phyloP scores from a whole-genome alignment of 805 yeast species.

The Candida loeiensis region DNA sequence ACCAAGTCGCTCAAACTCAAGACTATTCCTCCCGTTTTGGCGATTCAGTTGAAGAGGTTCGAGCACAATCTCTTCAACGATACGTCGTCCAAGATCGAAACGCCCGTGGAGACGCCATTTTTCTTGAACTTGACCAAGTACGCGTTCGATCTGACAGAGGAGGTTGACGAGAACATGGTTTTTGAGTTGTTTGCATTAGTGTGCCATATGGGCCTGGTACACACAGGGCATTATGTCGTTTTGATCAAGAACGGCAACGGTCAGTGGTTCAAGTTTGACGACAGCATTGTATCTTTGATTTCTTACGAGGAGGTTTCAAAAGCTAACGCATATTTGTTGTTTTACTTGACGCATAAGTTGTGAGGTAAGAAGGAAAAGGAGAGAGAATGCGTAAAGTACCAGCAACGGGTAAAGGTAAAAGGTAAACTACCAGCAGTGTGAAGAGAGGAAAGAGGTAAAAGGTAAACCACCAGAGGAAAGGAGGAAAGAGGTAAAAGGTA shows the following conservation, averaged over 20 bases:
- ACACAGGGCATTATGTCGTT: constrained; percentile 92
- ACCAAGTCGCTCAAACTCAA: constrained; percentile 65
- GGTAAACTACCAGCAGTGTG: too few species aligned
- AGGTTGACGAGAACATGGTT: constrained; percentile 33
- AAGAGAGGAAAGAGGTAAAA: too few species aligned
- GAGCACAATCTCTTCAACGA: constrained; percentile 51
- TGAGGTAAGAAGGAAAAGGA: constrained; percentile 9
- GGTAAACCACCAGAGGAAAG: too few species aligned
- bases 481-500: too few species aligned
- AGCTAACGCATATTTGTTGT: constrained; percentile 77
- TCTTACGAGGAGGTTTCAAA: constrained; percentile 61
- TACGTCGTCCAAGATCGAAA: constrained; percentile 67
- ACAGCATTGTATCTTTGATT: constrained; percentile 70
- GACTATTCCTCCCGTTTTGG: constrained; percentile 70
- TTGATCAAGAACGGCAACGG: constrained; percentile 69
- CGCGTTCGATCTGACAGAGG: constrained; percentile 18
- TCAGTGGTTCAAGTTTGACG: constrained; percentile 90
- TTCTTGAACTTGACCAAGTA: constrained; percentile 70
- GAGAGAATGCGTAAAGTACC: neutral
- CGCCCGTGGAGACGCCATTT: constrained; percentile 68
- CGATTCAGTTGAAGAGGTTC: constrained; percentile 81
- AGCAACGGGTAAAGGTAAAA: too few species aligned
- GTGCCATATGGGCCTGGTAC: constrained; percentile 87
- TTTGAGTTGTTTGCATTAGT: constrained; percentile 87
- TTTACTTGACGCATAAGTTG: constrained; percentile 54